Base-by-base conservation (phyloP, 495 filamentous ascomycete genomes). In the Trichodelitschia bisporula region DNA sequence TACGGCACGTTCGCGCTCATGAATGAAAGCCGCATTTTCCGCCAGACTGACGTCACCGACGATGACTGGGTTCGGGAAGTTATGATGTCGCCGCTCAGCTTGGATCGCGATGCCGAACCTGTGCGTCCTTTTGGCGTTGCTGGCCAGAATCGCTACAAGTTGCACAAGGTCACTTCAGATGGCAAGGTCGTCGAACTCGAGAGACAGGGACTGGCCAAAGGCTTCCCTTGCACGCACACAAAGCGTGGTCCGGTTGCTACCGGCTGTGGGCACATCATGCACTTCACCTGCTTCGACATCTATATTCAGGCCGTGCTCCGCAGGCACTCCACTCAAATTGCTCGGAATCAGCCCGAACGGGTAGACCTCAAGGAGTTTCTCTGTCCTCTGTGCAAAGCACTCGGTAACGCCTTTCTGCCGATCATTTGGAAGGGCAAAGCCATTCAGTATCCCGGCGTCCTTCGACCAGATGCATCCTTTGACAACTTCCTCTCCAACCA, bases 181-280 rank as follows among this genome's bases (percentile, higher is more conserved):
- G 80, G 83, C 12, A 58, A 66, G 18, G 60, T 64, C 29, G 64
- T 84, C 12, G 55, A 67, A 25, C 61, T 59, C 20, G 80, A 86
- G 40, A 69, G 75, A 33, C 72, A 89, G 54, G 70, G 68, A 12
- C 61, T 95, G 13, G 84, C 80, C 27, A 83, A 80, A 50, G 86
- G 86, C 1, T 95, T 91, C 42, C 72, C 78, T 3, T 50, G 67
- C 6, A 55, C 57, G 15, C 62, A 69, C 23, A 67, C 62, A 5
- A 57, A 59, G 23, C 58, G 61, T n/a, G 89, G 82, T 0, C 77
- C 83, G 3, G 76, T 95, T 4, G 68, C 82, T 4, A 79, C 77
- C 24, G 77, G 84, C 18, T 99, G 86, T 51, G 84, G 82, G 4
- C 86, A 99, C 48, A 83, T 95, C 38, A 99, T 99, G 86, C 86